A percentile compares a stretch with the other conserved stretches of the same genome.
Conservation (phyloP, 768 basidiomycete species). For the Steccherinum ochraceum region DNA sequence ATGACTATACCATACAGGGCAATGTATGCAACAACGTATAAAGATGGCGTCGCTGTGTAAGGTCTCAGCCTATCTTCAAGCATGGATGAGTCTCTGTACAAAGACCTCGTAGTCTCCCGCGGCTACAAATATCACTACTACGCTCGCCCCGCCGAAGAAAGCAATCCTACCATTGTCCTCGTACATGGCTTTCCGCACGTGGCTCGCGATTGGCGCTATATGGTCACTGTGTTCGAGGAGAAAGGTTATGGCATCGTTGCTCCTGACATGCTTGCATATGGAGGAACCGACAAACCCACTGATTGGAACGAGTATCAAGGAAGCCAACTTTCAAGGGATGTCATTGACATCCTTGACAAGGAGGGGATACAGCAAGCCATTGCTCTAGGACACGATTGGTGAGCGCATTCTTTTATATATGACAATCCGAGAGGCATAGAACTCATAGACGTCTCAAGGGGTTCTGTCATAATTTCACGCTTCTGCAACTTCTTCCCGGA, state of each 20-base stretch:
- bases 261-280: slow-evolving; percentile 44
- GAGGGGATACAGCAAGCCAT: slow-evolving; percentile 21
- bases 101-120: slow-evolving; percentile 24
- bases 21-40: no score
- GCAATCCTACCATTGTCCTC: slow-evolving; percentile 34
- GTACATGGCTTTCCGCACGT: slow-evolving; percentile 41
- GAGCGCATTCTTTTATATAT: not conserved
- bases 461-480: slow-evolving; percentile 26
- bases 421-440: not conserved
- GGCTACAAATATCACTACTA: slow-evolving; percentile 31
- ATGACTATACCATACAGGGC: no score
- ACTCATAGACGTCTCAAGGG: slow-evolving; percentile 26
- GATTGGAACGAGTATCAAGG: slow-evolving; percentile 21
- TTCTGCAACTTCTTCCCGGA: slow-evolving; percentile 32
- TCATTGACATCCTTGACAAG: slow-evolving; percentile 28
- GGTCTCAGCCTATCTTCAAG: no score
- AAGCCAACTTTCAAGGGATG: slow-evolving; percentile 21
- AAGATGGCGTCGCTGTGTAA: no score
- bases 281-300: slow-evolving; percentile 36
- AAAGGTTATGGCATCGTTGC: slow-evolving; percentile 38
- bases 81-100: no score
- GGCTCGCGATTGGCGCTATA: slow-evolving; percentile 34
- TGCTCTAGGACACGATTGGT: slow-evolving; percentile 29
- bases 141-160: slow-evolving; percentile 17
- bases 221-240: slow-evolving; percentile 31